Evolutionary conservation across 805 yeast species (phyloP).

Genomic region (Schizosaccharomyces osmophilus): DNA sequence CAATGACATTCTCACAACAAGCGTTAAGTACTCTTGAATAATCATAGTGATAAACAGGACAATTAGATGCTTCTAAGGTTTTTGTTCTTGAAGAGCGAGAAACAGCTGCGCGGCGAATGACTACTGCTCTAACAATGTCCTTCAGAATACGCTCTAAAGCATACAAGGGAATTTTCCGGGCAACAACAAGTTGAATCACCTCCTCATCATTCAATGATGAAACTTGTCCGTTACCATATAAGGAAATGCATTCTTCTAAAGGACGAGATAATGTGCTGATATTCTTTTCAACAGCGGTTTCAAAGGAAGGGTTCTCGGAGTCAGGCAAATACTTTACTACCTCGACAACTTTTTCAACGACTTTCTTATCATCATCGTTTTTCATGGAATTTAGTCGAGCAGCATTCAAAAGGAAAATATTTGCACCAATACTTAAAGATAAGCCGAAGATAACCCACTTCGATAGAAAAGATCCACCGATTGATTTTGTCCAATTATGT

Average conservation of each 20-base stretch:
- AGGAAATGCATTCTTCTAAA: conserved; percentile 35
- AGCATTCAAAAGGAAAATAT: conserved; percentile 65
- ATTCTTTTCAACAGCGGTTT: conserved; percentile 4
- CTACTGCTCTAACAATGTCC: conserved; percentile 84
- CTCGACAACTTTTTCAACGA: conserved; percentile 14
- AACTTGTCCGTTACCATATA: conserved; percentile 49
- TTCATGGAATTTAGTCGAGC: conserved; percentile 17
- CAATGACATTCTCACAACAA: conserved; percentile 95
- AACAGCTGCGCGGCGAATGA: conserved; percentile 77
- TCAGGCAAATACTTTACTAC: conserved; percentile 14
- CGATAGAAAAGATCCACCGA: conserved; percentile 57
- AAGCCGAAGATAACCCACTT: conserved; percentile 52
- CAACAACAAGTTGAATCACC: conserved; percentile 40
- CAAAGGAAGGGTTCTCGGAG: conserved; percentile 6
- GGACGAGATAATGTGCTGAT: conserved; percentile 8
- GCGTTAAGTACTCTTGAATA: conserved; percentile 94
- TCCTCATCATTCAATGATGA: conserved; percentile 46
- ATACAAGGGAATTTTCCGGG: conserved; percentile 69
- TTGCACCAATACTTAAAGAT: conserved; percentile 51
- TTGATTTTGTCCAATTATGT: conserved; percentile 36
- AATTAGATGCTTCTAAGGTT: conserved; percentile 37
- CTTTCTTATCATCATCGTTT: conserved; percentile 6
- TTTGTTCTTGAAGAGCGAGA: conserved; percentile 65
- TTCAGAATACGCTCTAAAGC: conserved; percentile 73
- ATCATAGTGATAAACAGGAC: conserved; percentile 69